Base-by-base conservation (phyloP, 257 asterid species). In the Solanum bulbocastanum region DNA sequence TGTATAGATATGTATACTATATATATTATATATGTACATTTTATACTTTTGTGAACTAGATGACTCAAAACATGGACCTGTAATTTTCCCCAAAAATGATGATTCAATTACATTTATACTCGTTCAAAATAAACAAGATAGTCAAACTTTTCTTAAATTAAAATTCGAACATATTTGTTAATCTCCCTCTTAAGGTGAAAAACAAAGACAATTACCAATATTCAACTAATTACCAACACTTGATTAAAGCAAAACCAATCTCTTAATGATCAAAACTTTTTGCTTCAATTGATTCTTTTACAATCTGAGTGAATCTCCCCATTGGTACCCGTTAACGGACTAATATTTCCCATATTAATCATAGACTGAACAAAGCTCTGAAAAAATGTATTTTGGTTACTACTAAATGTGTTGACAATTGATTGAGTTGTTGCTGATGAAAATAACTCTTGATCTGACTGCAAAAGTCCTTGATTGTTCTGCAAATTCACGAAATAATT, bases 261-360 rank as follows among this genome's bases (percentile, higher is more conserved):
- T 73, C 10, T 73, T 20, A 73, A 73, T 18, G 3, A 66, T 25
- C 49, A 73, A 81, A 25, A 44, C 22, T n/a, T 14, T 79, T 79
- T 12, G 11, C 62, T 69, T 44, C 85, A 86, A 79, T 92, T 94
- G 71, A 91, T 88, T 85, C 73, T 87, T 46, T 91, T 90, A 65
- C 96, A 94, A 33, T 94, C 91, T 2, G 89, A 44, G 72, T 92
- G 91, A 44, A 94, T 90, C 90, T 94, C 92, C 16, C 98, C 98
- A 86, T 72, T 92, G 14, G 65, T 66, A 32, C 96, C 98, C 3
- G 91, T 91, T 49, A 93, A 89, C 13, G 94, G 95, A 74, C 94
- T 89, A 8, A 94, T 92, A 49, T 93, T 93, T 25, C 94, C 98
- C 97, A 95, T 94, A 40, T 91, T 92, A 16, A 95, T 93, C 95